Percentiles rank a stretch among this genome's conserved stretches.
Conservation (phyloP, 768 basidiomycete genomes). For the Kwoniella sp. region DNA sequence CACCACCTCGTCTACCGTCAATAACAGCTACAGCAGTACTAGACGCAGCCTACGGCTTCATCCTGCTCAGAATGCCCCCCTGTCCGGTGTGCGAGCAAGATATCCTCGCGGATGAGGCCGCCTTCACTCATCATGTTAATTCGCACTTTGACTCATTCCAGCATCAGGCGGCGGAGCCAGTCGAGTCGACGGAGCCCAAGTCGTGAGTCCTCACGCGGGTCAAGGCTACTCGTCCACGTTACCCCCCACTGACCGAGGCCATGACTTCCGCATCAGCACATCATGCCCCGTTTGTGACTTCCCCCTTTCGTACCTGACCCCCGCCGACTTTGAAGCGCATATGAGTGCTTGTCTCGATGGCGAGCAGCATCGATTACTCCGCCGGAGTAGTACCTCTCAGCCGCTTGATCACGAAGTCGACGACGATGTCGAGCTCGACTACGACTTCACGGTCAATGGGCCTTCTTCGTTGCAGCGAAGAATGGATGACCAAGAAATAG, state of each 20-base stretch:
- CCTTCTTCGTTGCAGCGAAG: background rate
- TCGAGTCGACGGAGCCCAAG: too few relatives aligned
- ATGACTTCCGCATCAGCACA: background rate
- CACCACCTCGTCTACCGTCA: too few relatives aligned
- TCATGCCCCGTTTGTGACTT: constrained; percentile 34
- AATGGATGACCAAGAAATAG: background rate
- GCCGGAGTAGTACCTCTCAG: too few relatives aligned
- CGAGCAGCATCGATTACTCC: background rate
- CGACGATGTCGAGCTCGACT: background rate
- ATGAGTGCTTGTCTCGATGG: constrained; percentile 39
- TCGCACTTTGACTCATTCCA: constrained; percentile 22
- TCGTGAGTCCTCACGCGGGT: too few relatives aligned
- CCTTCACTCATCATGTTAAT: constrained; percentile 41
- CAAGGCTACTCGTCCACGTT: too few relatives aligned
- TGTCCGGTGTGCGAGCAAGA: constrained; percentile 32
- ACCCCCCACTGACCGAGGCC: too few relatives aligned
- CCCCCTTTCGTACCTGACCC: constrained; percentile 17
- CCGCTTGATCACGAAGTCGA: background rate
- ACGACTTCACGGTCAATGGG: background rate
- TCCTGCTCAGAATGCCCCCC: constrained; percentile 17
- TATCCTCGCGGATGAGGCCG: constrained; percentile 23
- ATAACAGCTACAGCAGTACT: too few relatives aligned
- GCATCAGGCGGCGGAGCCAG: background rate
- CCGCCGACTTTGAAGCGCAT: constrained; percentile 18
- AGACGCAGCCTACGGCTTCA: too few relatives aligned